A percentile compares a stretch with the other conserved stretches of the same genome.
These are phyloP conservation scores for Vigna radiata DNA, from an alignment of 306 rosid genomes.

Conservation along the genomic window DNA sequence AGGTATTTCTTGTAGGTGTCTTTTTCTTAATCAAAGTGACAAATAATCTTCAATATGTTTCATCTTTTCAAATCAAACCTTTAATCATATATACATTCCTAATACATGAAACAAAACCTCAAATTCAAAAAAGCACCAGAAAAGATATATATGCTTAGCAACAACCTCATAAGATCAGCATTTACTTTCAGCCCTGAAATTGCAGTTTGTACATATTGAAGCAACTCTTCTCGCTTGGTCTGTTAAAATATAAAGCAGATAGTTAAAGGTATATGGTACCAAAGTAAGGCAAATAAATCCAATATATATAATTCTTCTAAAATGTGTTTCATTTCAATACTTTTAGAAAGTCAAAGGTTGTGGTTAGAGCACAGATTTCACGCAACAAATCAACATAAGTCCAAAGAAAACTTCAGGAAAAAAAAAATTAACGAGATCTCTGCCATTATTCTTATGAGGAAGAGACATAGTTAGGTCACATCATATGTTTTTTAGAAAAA, in stretches of 20 bases:
- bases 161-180: conserved; percentile 86
- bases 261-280: conserved; percentile 32
- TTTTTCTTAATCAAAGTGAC: too few species aligned
- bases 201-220: conserved; percentile 82
- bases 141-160: conserved; percentile 40
- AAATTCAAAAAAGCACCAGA: conserved; percentile 36
- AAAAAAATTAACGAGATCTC: neutral
- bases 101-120: conserved; percentile 18
- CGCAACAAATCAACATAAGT: conserved; percentile 22
- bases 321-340: conserved; percentile 8
- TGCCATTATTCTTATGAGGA: conserved; percentile 15
- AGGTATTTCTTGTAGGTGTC: too few species aligned
- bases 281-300: conserved; percentile 21
- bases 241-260: conserved; percentile 40
- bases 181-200: conserved; percentile 81
- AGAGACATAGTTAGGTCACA: neutral
- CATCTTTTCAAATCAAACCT: too few species aligned
- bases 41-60: too few species aligned
- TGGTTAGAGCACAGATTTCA: conserved; percentile 17
- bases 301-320: conserved; percentile 32
- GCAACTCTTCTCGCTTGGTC: conserved; percentile 92
- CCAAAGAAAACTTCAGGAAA: conserved; percentile 12
- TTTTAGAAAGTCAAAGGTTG: neutral
- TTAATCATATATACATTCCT: neutral
- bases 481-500: neutral